Evolutionary conservation across 257 asterid genomes (phyloP).

Genomic region (Echium plantagineum): DNA sequence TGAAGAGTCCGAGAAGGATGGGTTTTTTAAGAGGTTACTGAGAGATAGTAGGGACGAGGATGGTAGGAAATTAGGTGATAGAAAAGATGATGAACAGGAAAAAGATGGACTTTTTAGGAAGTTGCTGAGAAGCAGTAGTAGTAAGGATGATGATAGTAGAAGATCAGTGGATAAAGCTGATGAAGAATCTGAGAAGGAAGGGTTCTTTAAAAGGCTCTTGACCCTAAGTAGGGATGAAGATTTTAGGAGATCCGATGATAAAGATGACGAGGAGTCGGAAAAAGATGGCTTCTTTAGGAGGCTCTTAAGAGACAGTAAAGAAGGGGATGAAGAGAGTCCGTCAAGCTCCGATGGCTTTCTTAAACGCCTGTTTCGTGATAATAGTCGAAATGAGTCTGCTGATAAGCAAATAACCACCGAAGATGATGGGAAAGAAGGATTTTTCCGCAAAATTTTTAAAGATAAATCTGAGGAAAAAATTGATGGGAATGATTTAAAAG

Average conservation of each 20-base stretch:
- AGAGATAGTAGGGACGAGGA: conserved; percentile 80
- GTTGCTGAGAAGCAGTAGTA: conserved; percentile 37
- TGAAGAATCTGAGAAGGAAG: conserved; percentile 64
- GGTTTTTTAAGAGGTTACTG: conserved; percentile 65
- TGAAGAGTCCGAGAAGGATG: conserved; percentile 61
- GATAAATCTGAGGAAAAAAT: conserved; percentile 69
- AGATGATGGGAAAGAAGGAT: conserved; percentile 74
- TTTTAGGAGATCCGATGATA: conserved; percentile 25
- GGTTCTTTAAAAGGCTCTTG: conserved; percentile 58
- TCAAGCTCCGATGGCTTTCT: conserved; percentile 2
- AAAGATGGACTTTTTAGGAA: conserved; percentile 61
- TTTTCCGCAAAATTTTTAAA: conserved; percentile 63
- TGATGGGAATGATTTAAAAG: conserved; percentile 48
- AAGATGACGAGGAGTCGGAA: conserved; percentile 36
- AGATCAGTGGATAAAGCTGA: conserved; percentile 50
- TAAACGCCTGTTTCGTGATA: conserved; percentile 2
- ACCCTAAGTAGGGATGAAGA: conserved; percentile 29
- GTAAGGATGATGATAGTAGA: conserved; percentile 49
- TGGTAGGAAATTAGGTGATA: conserved; percentile 42
- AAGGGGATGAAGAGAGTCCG: background rate
- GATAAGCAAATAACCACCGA: conserved; percentile 36
- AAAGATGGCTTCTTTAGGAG: conserved; percentile 21
- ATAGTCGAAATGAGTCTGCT: conserved; percentile 1
- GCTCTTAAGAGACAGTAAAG: conserved; percentile 5
- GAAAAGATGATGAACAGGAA: conserved; percentile 45